Evolutionary conservation across 2,329 filamentous ascomycete species (phyloP).

Genomic region (Fonsecaea nubica): DNA sequence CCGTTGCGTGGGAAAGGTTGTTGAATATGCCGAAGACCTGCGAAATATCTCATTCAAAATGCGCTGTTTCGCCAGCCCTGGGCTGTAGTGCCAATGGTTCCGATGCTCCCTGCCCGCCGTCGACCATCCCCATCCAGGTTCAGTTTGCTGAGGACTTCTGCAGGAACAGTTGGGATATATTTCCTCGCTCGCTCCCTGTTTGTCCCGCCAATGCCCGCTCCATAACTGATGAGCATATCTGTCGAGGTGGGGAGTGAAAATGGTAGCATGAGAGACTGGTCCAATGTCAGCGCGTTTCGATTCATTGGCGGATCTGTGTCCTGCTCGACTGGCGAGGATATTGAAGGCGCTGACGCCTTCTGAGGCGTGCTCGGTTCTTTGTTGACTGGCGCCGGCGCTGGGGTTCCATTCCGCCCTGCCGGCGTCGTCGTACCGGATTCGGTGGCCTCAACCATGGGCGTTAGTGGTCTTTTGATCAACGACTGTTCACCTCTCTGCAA

Average conservation of each 20-base stretch:
- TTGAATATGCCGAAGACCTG: neutral
- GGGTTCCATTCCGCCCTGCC: slow-evolving; percentile 24
- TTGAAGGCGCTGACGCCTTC: slow-evolving; percentile 22
- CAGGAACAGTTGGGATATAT: slow-evolving; percentile 93
- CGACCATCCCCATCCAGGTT: slow-evolving; percentile 36
- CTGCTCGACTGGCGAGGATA: slow-evolving; percentile 31
- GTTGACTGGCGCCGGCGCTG: slow-evolving; percentile 15
- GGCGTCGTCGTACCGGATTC: slow-evolving; percentile 37
- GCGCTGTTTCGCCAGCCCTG: slow-evolving; percentile 31
- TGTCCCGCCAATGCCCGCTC: slow-evolving; percentile 89
- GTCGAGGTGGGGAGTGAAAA: slow-evolving; percentile 95
- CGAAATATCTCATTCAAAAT: slow-evolving; percentile 16
- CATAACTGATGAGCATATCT: slow-evolving; percentile 95
- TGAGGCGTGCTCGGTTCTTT: slow-evolving; percentile 34
- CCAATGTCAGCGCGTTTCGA: slow-evolving; percentile 68
- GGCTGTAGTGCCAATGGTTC: slow-evolving; percentile 32
- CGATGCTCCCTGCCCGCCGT: slow-evolving; percentile 29
- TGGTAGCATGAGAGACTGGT: slow-evolving; percentile 89
- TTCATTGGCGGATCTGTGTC: slow-evolving; percentile 40
- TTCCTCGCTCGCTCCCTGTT: slow-evolving; percentile 91
- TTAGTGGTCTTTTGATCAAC: slow-evolving; percentile 51
- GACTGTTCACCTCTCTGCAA: slow-evolving; percentile 75
- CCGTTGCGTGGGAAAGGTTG: neutral
- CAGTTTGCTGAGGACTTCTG: slow-evolving; percentile 88
- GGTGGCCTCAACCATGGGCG: slow-evolving; percentile 55